Percentiles rank a stretch among this genome's conserved stretches.
Conservation (phyloP, 164 flowering plant genomes). For the Protea cynaroides region DNA sequence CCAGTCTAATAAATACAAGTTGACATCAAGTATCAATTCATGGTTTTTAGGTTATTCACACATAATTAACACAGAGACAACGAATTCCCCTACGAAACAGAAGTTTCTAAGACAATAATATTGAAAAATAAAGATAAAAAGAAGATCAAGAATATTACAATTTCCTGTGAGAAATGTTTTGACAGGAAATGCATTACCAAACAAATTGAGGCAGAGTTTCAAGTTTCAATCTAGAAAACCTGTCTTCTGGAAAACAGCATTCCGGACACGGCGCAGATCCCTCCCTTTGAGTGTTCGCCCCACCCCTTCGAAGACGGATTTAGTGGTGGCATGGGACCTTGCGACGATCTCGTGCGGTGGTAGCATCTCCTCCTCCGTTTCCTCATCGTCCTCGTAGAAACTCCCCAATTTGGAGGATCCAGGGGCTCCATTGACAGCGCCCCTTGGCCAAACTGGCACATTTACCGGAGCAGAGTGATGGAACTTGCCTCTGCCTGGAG, state of each 20-base stretch:
- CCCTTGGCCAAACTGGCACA: constrained; percentile 44
- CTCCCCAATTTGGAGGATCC: constrained; percentile 2
- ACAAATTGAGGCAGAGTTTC: background rate
- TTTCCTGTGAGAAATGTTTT: background rate
- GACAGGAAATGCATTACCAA: background rate
- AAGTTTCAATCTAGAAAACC: constrained; percentile 43
- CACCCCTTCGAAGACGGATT: constrained; percentile 57
- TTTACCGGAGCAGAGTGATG: constrained; percentile 51
- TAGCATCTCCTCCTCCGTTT: constrained; percentile 35
- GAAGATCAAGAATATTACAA: background rate
- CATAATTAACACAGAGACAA: background rate
- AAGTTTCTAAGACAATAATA: background rate
- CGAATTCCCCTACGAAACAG: background rate
- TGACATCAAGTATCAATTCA: background rate
- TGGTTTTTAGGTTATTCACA: background rate
- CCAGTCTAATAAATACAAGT: background rate
- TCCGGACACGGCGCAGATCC: constrained; percentile 44
- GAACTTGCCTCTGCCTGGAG: constrained; percentile 13
- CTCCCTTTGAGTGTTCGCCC: constrained; percentile 66
- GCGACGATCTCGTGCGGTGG: constrained; percentile 66
- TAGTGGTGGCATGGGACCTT: constrained; percentile 34
- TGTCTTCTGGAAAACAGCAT: constrained; percentile 53
- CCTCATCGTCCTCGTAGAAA: constrained; percentile 23
- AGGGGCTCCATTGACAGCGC: background rate
- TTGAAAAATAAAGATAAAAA: too few relatives aligned